Percentiles rank a stretch among this genome's conserved stretches.
Conservation (phyloP, 208 protist genomes). For the Lotmaria passim region DNA sequence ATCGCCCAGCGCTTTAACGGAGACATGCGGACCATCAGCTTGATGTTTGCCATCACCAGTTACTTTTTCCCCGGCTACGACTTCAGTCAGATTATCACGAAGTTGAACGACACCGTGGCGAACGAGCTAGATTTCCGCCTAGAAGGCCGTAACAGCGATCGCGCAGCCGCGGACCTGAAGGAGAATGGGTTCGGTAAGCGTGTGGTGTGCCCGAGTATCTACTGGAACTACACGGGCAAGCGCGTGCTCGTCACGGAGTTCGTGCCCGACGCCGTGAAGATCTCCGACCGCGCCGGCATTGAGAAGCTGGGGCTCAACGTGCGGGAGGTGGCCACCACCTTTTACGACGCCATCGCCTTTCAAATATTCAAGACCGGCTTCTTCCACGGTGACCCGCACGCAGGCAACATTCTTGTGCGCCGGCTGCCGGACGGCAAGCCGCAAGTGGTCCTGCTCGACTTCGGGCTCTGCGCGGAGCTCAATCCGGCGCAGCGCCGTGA, state of each 20-base stretch:
- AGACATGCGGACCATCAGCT: conserved; percentile 88
- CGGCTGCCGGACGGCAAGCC: conserved; percentile 50
- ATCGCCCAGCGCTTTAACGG: conserved; percentile 84
- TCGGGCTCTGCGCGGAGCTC: conserved; percentile 94
- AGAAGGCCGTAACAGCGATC: conserved; percentile 92
- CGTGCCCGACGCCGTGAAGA: conserved; percentile 72
- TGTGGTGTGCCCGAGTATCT: conserved; percentile 73
- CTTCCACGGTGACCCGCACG: conserved; percentile 95
- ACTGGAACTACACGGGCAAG: conserved; percentile 62
- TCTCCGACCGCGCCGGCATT: conserved; percentile 76
- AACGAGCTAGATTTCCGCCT: conserved; percentile 94
- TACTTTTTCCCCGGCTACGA: conserved; percentile 89
- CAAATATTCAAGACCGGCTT: conserved; percentile 95
- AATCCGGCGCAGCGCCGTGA: conserved; percentile 53
- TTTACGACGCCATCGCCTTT: conserved; percentile 92
- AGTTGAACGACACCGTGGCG: conserved; percentile 87
- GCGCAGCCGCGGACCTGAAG: conserved; percentile 69
- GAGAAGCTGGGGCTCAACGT: conserved; percentile 58
- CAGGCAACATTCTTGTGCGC: conserved; percentile 94
- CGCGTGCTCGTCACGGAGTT: conserved; percentile 81
- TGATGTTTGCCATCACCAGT: conserved; percentile 70
- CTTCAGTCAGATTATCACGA: conserved; percentile 83
- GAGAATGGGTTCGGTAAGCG: conserved; percentile 71
- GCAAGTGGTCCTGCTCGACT: conserved; percentile 94
- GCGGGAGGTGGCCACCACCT: conserved; percentile 56